Base-by-base conservation (phyloP, 2,329 filamentous ascomycete genomes). In the Cladophialophora carrionii region DNA sequence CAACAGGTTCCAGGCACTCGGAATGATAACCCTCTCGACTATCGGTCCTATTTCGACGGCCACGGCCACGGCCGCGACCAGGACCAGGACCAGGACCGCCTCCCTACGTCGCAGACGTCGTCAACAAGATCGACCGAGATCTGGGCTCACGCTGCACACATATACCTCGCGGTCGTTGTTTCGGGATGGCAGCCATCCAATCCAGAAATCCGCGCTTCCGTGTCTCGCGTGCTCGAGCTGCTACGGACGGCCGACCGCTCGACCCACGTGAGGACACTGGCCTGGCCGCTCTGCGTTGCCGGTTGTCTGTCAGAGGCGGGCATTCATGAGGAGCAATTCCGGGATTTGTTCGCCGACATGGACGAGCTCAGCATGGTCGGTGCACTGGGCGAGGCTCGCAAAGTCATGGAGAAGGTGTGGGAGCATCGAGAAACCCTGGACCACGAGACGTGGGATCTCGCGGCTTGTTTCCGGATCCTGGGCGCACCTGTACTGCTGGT, bases 321-420 rank as follows among this genome's bases (percentile, higher is more conserved):
- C 17, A 17, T 3, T 20, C 48, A 62, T 12, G 51, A 62, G 32
- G 20, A 32, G 37, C 31, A 62, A 46, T 62, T 62, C 31, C 59
- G 59, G 20, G 22, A 48, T 2, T 32, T 62, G 51, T 10, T 65
- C 29, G 12, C 46, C 41, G 29, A 31, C 8, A 26, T 73, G 58
- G 62, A 66, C 9, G 67, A 58, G 12, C 32, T 56, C 5, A 63
- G 61, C 26, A 51, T 72, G 14, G 73, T 74, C 48, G 71, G 72
- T 14, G 65, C 72, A 3, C 37, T 69, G 32, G 65, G 63, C 1
- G 69, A 74, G 51, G 74, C 73, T 10, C 66, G 75, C 3, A 70
- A 73, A 32, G 73, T 76, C 41, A 77, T 77, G 74, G 72, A 75
- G 59, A 70, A 71, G 51, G 74, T 74, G 34, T 78, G 76, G 76